These are phyloP conservation scores for Hypoxylon cercidicola DNA, from an alignment of 495 filamentous ascomycete species.

Conservation along the genomic window DNA sequence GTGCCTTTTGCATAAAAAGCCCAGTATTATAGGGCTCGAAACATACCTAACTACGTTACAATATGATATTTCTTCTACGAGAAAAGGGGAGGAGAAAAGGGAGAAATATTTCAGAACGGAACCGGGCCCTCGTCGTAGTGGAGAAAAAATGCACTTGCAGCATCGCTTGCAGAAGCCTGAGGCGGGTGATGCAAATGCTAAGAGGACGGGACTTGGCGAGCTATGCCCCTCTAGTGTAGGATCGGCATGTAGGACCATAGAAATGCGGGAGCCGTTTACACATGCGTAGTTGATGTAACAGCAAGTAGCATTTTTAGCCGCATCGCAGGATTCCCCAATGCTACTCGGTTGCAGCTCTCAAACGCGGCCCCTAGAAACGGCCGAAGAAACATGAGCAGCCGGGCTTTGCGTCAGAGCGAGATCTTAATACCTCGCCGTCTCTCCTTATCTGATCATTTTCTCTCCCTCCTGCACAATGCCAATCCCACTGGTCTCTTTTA, in stretches of 20 bases:
- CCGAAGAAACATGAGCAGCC: neutral
- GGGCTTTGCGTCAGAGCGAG: neutral
- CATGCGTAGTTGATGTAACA: neutral
- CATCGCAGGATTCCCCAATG: constrained; percentile 1
- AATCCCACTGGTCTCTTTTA: neutral
- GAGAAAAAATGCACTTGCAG: neutral
- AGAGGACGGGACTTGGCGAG: constrained; percentile 27
- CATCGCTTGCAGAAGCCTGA: constrained; percentile 7
- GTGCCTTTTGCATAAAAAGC: no score
- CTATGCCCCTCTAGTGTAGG: constrained; percentile 15
- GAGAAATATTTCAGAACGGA: no score
- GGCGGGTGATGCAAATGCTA: constrained; percentile 24
- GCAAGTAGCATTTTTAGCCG: constrained; percentile 1
- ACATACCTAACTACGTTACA: no score
- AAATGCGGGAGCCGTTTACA: neutral
- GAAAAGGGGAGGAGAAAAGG: no score
- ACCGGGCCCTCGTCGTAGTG: no score
- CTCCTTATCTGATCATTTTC: neutral
- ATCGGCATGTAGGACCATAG: constrained; percentile 19
- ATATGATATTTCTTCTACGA: no score
- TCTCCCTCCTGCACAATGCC: neutral
- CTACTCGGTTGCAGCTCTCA: constrained; percentile 1
- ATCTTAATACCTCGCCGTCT: neutral
- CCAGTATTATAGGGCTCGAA: no score
- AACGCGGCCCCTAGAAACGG: neutral